A percentile compares a stretch with the other conserved stretches of the same genome.
Conservation (phyloP, 108 stramenopile species). For the Schizochytrium sp. region DNA sequence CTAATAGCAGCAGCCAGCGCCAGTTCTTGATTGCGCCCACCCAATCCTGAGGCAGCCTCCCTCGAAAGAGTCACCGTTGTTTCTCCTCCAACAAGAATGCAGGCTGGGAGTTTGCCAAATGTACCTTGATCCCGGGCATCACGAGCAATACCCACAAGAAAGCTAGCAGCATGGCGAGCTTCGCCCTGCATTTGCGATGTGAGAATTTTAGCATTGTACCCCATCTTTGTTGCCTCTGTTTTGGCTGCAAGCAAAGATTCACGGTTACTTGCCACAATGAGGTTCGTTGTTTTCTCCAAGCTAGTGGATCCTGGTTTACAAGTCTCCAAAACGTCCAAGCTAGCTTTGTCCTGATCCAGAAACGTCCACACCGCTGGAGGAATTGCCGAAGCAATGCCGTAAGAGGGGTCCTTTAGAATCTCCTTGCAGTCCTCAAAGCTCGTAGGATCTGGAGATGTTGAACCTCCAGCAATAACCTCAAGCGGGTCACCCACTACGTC, state of each 20-base stretch:
- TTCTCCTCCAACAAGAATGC: conserved; percentile 58
- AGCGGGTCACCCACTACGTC: conserved; percentile 56
- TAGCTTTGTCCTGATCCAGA: neutral
- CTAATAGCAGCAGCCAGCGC: conserved; percentile 42
- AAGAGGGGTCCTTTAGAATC: neutral
- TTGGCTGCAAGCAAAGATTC: conserved; percentile 59
- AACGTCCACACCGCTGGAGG: neutral
- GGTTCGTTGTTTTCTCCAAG: neutral
- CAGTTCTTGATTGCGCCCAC: conserved; percentile 58
- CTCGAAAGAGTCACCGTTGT: conserved; percentile 60
- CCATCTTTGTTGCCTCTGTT: neutral
- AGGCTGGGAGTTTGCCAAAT: neutral
- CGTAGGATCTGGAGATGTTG: conserved; percentile 39
- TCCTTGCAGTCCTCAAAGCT: conserved; percentile 24
- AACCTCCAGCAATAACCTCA: conserved; percentile 56
- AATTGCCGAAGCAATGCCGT: neutral
- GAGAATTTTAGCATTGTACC: conserved; percentile 7
- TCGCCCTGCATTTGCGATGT: conserved; percentile 58
- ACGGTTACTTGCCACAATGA: conserved; percentile 55
- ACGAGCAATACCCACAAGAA: conserved; percentile 17
- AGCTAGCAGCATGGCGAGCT: conserved; percentile 9
- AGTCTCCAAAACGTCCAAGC: neutral
- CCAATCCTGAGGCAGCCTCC: neutral
- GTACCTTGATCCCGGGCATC: conserved; percentile 13
- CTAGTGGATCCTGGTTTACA: conserved; percentile 1